Evolutionary conservation across 1,284 basidiomycete genomes (phyloP).

Genomic region (Coniophora puteana): DNA sequence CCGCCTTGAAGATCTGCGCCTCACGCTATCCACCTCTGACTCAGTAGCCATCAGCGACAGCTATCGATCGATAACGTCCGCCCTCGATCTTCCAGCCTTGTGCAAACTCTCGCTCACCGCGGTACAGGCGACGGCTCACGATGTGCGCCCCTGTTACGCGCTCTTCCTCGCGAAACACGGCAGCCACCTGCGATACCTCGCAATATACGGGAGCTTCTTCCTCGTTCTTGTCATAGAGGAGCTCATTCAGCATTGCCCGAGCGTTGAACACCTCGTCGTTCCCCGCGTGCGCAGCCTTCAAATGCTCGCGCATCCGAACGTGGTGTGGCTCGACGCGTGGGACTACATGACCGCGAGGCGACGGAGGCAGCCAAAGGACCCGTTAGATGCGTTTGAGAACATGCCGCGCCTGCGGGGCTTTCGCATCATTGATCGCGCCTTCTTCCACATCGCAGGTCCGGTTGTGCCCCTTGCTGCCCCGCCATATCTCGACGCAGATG

Average conservation of each 20-base stretch:
- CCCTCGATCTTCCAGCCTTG: too few species aligned
- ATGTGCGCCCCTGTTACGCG: too few species aligned
- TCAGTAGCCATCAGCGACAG: too few species aligned
- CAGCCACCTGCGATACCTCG: neutral
- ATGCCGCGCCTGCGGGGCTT: slow-evolving; percentile 1
- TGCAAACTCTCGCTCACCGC: too few species aligned
- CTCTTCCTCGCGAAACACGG: slow-evolving; percentile 1
- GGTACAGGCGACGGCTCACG: too few species aligned
- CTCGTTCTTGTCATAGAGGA: neutral
- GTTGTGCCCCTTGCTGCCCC: too few species aligned
- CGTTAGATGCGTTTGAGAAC: too few species aligned
- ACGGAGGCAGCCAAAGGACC: too few species aligned
- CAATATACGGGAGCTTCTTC: slow-evolving; percentile 1
- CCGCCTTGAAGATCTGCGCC: too few species aligned
- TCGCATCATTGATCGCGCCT: slow-evolving; percentile 1
- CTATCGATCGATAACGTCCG: too few species aligned
- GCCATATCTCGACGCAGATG: too few species aligned
- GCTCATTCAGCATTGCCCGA: neutral
- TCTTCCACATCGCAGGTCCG: neutral
- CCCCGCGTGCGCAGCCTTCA: neutral
- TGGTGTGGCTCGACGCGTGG: slow-evolving; percentile 2
- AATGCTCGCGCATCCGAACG: neutral
- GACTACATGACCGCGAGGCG: neutral
- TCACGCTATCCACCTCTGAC: too few species aligned
- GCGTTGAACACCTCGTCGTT: slow-evolving; percentile 3